Percentiles rank a stretch among this genome's conserved stretches.
phyloP scores from a whole-genome alignment of 208 protist genomes.

The Trichomonas gallinae region DNA sequence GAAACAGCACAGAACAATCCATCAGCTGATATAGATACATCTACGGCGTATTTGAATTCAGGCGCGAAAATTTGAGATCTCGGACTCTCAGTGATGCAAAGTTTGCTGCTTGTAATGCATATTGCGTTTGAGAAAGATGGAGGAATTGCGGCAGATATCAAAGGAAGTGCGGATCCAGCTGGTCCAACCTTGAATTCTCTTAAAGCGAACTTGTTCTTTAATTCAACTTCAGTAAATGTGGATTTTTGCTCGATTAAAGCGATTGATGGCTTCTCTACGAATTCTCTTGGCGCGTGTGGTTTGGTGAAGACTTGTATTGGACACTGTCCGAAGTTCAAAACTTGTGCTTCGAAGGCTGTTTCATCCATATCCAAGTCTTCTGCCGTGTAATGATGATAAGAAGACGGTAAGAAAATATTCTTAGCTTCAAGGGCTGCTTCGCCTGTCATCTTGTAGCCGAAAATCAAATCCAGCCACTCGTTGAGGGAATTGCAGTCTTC shows the following conservation, averaged over 20 bases:
- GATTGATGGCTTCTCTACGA: neutral
- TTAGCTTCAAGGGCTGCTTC: neutral
- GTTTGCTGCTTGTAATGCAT: neutral
- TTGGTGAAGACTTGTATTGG: neutral
- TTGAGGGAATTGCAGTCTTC: neutral
- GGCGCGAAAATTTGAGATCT: neutral
- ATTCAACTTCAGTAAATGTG: neutral
- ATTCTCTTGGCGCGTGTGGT: neutral
- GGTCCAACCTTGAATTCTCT: neutral
- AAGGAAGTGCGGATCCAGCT: neutral
- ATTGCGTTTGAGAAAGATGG: neutral
- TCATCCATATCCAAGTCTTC: neutral
- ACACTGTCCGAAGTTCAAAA: constrained; percentile 1
- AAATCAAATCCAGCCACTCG: constrained; percentile 11
- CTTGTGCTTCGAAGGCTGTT: neutral
- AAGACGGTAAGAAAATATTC: neutral
- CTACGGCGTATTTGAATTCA: neutral
- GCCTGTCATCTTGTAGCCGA: neutral
- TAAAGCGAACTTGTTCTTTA: neutral
- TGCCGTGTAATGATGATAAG: neutral
- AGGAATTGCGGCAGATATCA: neutral
- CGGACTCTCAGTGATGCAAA: neutral
- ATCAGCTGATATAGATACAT: neutral
- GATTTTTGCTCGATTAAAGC: neutral
- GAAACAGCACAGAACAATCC: neutral